Conservation (phyloP, 2,329 filamentous ascomycete species). For the Aspergillus fijiensis region DNA sequence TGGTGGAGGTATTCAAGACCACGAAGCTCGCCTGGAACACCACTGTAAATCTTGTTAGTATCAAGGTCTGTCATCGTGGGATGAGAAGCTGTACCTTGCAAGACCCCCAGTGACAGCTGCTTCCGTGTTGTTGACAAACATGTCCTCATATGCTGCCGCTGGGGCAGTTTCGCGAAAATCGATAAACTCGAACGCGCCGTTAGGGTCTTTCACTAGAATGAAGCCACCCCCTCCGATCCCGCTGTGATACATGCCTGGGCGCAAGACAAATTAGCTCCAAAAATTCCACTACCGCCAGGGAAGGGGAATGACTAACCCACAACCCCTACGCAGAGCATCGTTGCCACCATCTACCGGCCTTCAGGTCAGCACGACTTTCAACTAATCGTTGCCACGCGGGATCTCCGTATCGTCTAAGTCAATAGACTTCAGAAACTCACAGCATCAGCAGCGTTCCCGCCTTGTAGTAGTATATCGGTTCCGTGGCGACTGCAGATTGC, state of each 20-base stretch:
- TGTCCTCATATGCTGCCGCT: slow-evolving; percentile 74
- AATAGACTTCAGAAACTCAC: slow-evolving; percentile 33
- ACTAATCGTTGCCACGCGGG: background rate
- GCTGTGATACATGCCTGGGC: slow-evolving; percentile 67
- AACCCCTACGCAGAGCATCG: slow-evolving; percentile 72
- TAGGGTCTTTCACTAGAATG: slow-evolving; percentile 70
- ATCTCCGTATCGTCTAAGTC: too few species aligned
- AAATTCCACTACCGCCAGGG: background rate
- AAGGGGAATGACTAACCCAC: slow-evolving; percentile 48
- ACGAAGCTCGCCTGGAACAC: slow-evolving; percentile 61
- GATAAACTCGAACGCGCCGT: slow-evolving; percentile 79
- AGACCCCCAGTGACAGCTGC: slow-evolving; percentile 72
- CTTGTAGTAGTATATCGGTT: slow-evolving; percentile 59
- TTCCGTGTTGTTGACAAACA: slow-evolving; percentile 72
- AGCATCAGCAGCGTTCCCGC: slow-evolving; percentile 74
- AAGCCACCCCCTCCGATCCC: slow-evolving; percentile 92
- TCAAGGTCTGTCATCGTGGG: background rate
- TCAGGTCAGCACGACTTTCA: background rate
- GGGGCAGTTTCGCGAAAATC: slow-evolving; percentile 91
- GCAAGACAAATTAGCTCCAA: background rate
- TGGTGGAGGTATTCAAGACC: slow-evolving; percentile 77
- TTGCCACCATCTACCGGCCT: slow-evolving; percentile 60
- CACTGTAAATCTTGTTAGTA: slow-evolving; percentile 38
- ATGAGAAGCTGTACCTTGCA: slow-evolving; percentile 49
- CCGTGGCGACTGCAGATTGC: slow-evolving; percentile 69